A percentile compares a stretch with the other conserved stretches of the same genome.
Conservation (phyloP, 2,329 filamentous ascomycete genomes). For the Monosporascus cannonballus region DNA sequence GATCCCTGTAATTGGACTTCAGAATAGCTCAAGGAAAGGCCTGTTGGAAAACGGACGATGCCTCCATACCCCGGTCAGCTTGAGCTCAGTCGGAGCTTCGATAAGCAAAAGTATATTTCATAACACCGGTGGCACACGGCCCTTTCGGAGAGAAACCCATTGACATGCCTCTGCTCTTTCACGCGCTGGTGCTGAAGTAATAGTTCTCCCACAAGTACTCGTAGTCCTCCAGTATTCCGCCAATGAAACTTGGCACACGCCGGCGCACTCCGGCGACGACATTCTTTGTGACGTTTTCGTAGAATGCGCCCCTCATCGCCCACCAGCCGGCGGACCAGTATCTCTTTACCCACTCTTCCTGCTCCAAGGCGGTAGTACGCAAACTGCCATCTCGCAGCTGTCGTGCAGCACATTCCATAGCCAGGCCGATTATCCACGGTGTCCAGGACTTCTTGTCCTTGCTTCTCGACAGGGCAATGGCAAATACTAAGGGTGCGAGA, state of each 20-base stretch:
- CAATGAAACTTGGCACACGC: slow-evolving; percentile 73
- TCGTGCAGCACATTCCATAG: slow-evolving; percentile 81
- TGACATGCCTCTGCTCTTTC: not conserved
- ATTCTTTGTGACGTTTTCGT: slow-evolving; percentile 81
- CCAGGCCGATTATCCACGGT: slow-evolving; percentile 83
- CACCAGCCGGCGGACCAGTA: slow-evolving; percentile 94
- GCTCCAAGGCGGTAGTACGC: slow-evolving; percentile 79
- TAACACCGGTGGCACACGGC: not conserved
- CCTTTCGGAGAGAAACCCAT: not conserved
- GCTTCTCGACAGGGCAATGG: slow-evolving; percentile 69
- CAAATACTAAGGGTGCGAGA: slow-evolving; percentile 80
- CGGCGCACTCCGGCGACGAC: slow-evolving; percentile 67
- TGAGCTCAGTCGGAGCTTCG: too few species aligned
- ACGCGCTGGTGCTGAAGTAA: slow-evolving; percentile 67
- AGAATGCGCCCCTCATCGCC: slow-evolving; percentile 93
- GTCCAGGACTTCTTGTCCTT: slow-evolving; percentile 76
- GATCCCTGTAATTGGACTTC: too few species aligned
- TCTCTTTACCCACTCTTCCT: slow-evolving; percentile 81
- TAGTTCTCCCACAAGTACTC: slow-evolving; percentile 98
- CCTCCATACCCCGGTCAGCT: too few species aligned
- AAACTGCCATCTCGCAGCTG: slow-evolving; percentile 71
- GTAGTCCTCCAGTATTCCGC: slow-evolving; percentile 88
- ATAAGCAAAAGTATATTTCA: too few species aligned
- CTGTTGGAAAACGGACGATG: too few species aligned
- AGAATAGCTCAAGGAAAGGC: too few species aligned